These are phyloP conservation scores for Starmera caribaea DNA, from an alignment of 805 yeast genomes.

Conservation along the genomic window DNA sequence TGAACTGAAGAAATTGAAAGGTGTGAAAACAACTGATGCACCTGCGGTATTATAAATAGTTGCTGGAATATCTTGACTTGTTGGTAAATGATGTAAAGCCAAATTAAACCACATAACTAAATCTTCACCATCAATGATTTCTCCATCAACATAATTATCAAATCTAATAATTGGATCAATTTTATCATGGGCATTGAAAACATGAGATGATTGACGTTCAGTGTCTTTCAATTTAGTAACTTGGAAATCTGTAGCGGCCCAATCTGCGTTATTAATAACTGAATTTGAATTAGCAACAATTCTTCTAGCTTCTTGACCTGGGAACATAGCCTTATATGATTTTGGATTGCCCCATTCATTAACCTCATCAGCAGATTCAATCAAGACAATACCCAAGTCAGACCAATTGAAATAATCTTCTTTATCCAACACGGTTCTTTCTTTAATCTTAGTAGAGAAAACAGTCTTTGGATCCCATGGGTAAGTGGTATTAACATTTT, in stretches of 20 bases:
- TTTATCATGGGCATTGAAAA: constrained; percentile 14
- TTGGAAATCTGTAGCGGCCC: constrained; percentile 16
- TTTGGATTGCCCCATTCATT: constrained; percentile 21
- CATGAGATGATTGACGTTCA: constrained; percentile 15
- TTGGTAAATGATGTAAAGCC: constrained; percentile 21
- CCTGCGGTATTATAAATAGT: constrained; percentile 19
- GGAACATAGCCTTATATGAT: constrained; percentile 18
- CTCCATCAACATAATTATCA: constrained; percentile 16
- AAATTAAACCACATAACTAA: constrained; percentile 21
- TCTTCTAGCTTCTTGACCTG: constrained; percentile 14
- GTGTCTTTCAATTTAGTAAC: constrained; percentile 18
- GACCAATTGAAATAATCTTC: constrained; percentile 13
- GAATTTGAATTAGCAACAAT: constrained; percentile 9
- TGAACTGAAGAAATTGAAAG: constrained; percentile 19
- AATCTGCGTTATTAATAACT: constrained; percentile 13
- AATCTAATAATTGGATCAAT: constrained; percentile 17
- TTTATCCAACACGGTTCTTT: constrained; percentile 8
- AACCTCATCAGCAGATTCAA: constrained; percentile 15
- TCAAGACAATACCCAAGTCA: constrained; percentile 16
- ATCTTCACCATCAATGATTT: constrained; percentile 17
- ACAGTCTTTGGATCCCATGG: constrained; percentile 18
- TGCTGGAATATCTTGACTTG: constrained; percentile 21
- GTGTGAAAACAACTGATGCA: constrained; percentile 17
- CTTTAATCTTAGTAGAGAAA: constrained; percentile 11
- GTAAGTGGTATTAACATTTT: constrained; percentile 10